Evolutionary conservation across 768 basidiomycete genomes (phyloP), one percentile per base, ranked within the genome.

Genomic region (Termitomyces sp.): DNA sequence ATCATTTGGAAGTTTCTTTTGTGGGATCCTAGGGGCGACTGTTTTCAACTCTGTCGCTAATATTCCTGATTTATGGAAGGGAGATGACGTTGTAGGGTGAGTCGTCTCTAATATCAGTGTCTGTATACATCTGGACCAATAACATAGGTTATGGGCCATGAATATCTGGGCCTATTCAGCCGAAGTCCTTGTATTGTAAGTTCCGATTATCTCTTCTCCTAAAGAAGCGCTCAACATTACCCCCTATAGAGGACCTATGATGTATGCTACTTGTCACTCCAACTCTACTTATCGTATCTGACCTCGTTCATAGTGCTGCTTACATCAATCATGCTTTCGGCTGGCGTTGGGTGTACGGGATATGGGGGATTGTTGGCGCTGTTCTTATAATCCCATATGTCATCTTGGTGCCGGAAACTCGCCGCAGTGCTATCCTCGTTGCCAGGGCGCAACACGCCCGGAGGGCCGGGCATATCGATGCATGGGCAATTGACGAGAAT

Each of bases 321-420:
- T 69, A 69, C 25, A 67, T 69, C 29, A 67, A 69, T 37, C 42
- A 60, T 20, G 47, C 56, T 36, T 20, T 67, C n/a, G 63, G 66
- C 29, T 69, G 68, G 68, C 68, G 68, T 37, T 69, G 68, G 68
- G 63, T 67, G 6, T 69, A 64, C 34, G 68, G 68, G 34, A 57
- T 66, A 25, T 69, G 68, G 68, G 68, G 68, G 3, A 65, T 69
- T 8, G 63, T 65, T 20, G 68, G 68, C 5, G 61, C 43, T 55
- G 53, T 38, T 6, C 54, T 65, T 25, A 49, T 67, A 36, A 57
- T 67, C 9, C 68, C 68, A 34, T 68, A 64, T 49, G 36, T 67
- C 8, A 36, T 67, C 2, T 50, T 68, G 29, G 60, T 68, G 8
- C 68, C 68, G 15, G 68, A 68, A 53, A 68, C 68, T 15, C 68